Conservation (phyloP, 352 stramenopile genomes). For the Phytophthora agathidicida region DNA sequence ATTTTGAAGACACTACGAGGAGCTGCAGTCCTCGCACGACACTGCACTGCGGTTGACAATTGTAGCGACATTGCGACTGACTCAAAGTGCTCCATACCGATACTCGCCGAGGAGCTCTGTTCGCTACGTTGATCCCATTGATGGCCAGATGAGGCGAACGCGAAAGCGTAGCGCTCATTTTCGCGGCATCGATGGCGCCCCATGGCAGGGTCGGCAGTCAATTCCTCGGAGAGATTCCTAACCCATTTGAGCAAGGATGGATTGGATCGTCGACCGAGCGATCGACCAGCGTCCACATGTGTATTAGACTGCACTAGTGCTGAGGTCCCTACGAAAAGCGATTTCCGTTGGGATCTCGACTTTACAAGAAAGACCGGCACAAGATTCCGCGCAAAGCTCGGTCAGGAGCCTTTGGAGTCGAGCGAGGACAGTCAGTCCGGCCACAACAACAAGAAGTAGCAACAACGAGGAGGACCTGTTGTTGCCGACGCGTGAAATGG, state of each 20-base stretch:
- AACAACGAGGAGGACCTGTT: too few relatives aligned
- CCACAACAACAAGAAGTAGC: neutral
- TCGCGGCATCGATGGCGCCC: constrained; percentile 3
- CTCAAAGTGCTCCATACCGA: constrained; percentile 8
- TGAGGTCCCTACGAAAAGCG: neutral
- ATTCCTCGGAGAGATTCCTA: constrained; percentile 13
- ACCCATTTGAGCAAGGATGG: constrained; percentile 1
- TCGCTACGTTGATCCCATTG: neutral
- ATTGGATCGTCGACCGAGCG: neutral
- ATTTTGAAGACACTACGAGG: too few relatives aligned
- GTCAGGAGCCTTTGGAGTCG: constrained; percentile 3
- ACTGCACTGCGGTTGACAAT: constrained; percentile 14
- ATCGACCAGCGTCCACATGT: neutral
- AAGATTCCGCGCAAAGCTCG: neutral
- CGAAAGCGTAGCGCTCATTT: constrained; percentile 3
- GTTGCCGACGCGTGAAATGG: too few relatives aligned
- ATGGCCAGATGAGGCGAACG: constrained; percentile 18
- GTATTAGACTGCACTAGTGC: too few relatives aligned
- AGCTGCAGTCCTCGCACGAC: too few relatives aligned
- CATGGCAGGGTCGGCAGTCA: constrained; percentile 3
- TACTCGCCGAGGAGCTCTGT: constrained; percentile 3
- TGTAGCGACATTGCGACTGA: constrained; percentile 28
- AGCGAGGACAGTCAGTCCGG: neutral
- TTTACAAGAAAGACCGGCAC: constrained; percentile 8
- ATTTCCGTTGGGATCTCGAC: constrained; percentile 12